These are phyloP conservation scores for Sugiyamaella xylanicola DNA, from an alignment of 1,139 yeast genomes.

Conservation along the genomic window DNA sequence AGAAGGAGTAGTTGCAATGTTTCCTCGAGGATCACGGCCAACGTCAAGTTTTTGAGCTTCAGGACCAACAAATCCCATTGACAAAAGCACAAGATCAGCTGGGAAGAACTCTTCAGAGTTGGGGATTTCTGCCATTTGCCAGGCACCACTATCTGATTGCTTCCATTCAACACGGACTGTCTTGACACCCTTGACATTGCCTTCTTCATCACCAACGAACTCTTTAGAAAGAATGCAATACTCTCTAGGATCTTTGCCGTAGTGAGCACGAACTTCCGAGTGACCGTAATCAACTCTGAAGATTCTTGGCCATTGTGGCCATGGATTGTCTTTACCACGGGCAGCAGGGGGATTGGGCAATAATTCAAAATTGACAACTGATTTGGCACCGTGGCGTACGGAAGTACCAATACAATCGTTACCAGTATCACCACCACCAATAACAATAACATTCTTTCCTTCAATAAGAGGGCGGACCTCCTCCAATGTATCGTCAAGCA, in stretches of 20 bases:
- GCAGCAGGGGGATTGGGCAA: constrained; percentile 87
- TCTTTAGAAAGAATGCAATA: constrained; percentile 94
- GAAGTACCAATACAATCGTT: constrained; percentile 98
- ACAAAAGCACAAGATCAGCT: constrained; percentile 88
- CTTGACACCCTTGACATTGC: constrained; percentile 87
- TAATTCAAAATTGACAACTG: constrained; percentile 93
- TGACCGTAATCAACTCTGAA: constrained; percentile 98
- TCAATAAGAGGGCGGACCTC: constrained; percentile 69
- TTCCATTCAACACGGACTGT: constrained; percentile 99
- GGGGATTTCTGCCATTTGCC: constrained; percentile 99
- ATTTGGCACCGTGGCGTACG: constrained; percentile 94
- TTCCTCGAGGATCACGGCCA: constrained; percentile 81
- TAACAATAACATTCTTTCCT: constrained; percentile 91
- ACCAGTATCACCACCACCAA: constrained; percentile 99
- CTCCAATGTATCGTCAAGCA: constrained; percentile 78
- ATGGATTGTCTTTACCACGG: constrained; percentile 94
- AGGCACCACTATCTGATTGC: constrained; percentile 90
- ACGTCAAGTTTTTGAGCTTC: constrained; percentile 79
- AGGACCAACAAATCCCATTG: constrained; percentile 98
- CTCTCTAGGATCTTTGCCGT: constrained; percentile 97
- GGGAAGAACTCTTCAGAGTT: constrained; percentile 92
- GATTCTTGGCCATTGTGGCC: constrained; percentile 99
- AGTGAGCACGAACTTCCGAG: constrained; percentile 89
- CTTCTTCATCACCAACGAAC: constrained; percentile 91
- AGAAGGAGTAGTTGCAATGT: constrained; percentile 59